phyloP scores from a whole-genome alignment of 441 rosid genomes.

The Erysimum cheiri region DNA sequence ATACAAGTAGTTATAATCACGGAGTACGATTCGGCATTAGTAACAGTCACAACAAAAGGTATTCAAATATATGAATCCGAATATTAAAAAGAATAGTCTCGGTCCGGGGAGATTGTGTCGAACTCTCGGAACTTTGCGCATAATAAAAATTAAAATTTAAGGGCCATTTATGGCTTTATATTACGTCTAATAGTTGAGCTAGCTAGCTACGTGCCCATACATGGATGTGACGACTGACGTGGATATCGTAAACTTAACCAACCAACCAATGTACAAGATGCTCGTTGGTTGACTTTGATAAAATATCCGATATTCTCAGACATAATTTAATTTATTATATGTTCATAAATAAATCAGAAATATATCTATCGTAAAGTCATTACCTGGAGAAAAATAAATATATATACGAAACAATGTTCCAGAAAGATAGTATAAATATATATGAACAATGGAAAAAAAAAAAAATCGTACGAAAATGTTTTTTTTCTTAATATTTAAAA shows the following conservation, averaged over 20 bases:
- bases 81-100: background rate
- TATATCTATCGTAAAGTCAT: conserved; percentile 17
- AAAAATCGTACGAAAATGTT: background rate
- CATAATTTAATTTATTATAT: background rate
- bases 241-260: conserved; percentile 26
- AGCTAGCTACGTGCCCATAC: conserved; percentile 30
- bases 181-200: conserved; percentile 32
- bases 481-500: background rate
- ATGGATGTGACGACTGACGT: conserved; percentile 27
- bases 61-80: background rate
- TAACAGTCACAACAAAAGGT: background rate
- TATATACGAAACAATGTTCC: conserved; percentile 1
- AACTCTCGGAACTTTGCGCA: background rate
- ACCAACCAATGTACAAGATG: conserved; percentile 36
- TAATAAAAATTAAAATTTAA: background rate
- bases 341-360: background rate
- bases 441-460: background rate
- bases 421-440: background rate
- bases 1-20: background rate
- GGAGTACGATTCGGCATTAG: background rate
- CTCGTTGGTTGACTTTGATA: conserved; percentile 36
- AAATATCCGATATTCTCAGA: conserved; percentile 9
- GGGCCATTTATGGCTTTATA: conserved; percentile 25
- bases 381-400: background rate
- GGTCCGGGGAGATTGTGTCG: background rate